Conservation (phyloP, 2,329 filamentous ascomycete species). For the Aurifilum marmelostoma region DNA sequence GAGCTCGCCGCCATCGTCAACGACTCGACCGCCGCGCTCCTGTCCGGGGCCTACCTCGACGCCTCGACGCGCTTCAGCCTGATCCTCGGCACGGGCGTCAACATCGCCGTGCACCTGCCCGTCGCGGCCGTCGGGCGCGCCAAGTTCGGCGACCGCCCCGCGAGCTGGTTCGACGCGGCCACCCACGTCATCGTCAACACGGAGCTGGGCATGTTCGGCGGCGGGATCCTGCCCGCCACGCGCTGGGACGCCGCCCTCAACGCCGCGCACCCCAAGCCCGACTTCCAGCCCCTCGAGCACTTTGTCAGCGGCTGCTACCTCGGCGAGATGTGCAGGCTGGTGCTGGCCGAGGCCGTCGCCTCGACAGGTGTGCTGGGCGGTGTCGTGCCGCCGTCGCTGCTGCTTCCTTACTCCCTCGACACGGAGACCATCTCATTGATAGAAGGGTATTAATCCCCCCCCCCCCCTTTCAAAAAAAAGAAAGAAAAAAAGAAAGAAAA, state of each 20-base stretch:
- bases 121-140: slow-evolving; percentile 55
- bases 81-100: slow-evolving; percentile 69
- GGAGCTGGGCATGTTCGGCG: slow-evolving; percentile 69
- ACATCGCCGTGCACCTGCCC: slow-evolving; percentile 67
- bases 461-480: too few relatives aligned
- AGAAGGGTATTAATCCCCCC: slow-evolving; percentile 61
- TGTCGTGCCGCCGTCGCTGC: slow-evolving; percentile 56
- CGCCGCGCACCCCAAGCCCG: slow-evolving; percentile 55
- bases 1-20: slow-evolving; percentile 66
- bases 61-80: slow-evolving; percentile 64
- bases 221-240: slow-evolving; percentile 60
- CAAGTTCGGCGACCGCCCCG: slow-evolving; percentile 61
- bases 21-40: slow-evolving; percentile 67
- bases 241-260: slow-evolving; percentile 62
- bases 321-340: slow-evolving; percentile 64
- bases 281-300: slow-evolving; percentile 66
- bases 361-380: slow-evolving; percentile 59
- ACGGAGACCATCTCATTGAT: slow-evolving; percentile 63
- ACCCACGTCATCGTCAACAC: slow-evolving; percentile 69
- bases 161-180: slow-evolving; percentile 59
- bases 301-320: slow-evolving; percentile 69
- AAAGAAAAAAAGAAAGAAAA: too few relatives aligned
- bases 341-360: slow-evolving; percentile 61
- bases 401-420: slow-evolving; percentile 58
- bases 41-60: slow-evolving; percentile 65